phyloP scores from a whole-genome alignment of 2,329 filamentous ascomycete genomes.

The Lasiodiplodia theobromae region DNA sequence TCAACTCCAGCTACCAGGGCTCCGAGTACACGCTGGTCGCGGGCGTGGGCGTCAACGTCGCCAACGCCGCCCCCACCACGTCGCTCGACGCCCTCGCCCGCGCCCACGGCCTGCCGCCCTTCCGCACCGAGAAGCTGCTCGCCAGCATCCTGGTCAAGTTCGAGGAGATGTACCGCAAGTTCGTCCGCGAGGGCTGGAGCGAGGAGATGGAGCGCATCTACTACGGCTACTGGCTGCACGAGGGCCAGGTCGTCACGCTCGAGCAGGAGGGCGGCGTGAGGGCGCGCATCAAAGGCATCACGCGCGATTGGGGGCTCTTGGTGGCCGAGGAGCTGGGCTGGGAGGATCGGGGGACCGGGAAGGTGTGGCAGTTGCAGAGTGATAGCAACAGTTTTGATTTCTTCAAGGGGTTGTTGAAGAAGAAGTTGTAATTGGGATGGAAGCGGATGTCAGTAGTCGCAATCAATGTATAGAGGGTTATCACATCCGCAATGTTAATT shows the following conservation, averaged over 20 bases:
- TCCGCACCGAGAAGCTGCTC: conserved; percentile 80
- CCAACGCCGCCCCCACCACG: conserved; percentile 84
- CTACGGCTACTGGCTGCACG: conserved; percentile 55
- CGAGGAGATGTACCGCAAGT: conserved; percentile 77
- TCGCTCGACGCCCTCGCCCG: conserved; percentile 77
- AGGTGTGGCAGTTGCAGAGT: conserved; percentile 84
- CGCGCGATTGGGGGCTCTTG: conserved; percentile 87
- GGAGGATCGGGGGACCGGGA: conserved; percentile 77
- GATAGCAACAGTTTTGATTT: conserved; percentile 99
- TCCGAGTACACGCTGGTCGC: conserved; percentile 84
- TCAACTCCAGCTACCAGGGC: conserved; percentile 82
- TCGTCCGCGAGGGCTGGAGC: conserved; percentile 78
- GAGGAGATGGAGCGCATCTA: conserved; percentile 43
- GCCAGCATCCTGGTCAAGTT: conserved; percentile 80
- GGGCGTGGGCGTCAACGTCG: conserved; percentile 82
- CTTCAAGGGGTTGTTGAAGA: conserved; percentile 83
- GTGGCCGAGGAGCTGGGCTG: conserved; percentile 81
- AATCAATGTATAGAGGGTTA: neutral
- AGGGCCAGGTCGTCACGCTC: conserved; percentile 70
- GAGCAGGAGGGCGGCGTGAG: conserved; percentile 79
- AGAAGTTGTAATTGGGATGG: conserved; percentile 65
- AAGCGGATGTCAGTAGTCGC: neutral
- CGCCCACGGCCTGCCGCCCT: conserved; percentile 56
- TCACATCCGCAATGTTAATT: neutral
- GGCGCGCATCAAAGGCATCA: conserved; percentile 85